These are phyloP conservation scores for Quercus bicolor DNA, from an alignment of 306 rosid genomes.

Conservation along the genomic window DNA sequence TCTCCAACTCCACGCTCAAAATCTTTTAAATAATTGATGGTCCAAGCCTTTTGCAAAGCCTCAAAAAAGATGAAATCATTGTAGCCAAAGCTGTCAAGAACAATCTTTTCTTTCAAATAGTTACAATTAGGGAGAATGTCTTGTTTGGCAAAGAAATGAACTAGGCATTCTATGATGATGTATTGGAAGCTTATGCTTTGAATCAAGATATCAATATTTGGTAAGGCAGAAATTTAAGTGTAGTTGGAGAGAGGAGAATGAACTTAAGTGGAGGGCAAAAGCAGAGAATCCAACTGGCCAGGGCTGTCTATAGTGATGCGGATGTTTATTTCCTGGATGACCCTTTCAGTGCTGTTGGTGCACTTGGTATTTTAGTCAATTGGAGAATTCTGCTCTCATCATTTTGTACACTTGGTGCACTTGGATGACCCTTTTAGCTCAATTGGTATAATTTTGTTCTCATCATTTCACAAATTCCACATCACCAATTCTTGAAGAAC, in stretches of 20 bases:
- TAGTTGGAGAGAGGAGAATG: conserved; percentile 80
- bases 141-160: conserved; percentile 75
- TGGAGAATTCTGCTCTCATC: too few species aligned
- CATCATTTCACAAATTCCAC: too few species aligned
- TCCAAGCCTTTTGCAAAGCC: too few species aligned
- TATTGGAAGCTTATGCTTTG: conserved; percentile 77
- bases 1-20: too few species aligned
- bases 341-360: conserved; percentile 96
- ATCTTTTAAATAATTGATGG: too few species aligned
- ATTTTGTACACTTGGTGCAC: too few species aligned
- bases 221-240: conserved; percentile 64
- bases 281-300: conserved; percentile 84
- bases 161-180: conserved; percentile 43
- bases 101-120: conserved; percentile 45
- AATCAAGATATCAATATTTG: conserved; percentile 64
- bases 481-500: too few species aligned
- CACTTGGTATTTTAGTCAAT: conserved; percentile 17
- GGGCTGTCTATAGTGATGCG: conserved; percentile 77
- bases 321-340: conserved; percentile 87
- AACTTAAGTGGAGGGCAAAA: conserved; percentile 92
- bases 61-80: too few species aligned
- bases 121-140: conserved; percentile 77
- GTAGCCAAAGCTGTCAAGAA: too few species aligned
- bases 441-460: too few species aligned
- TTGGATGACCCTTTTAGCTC: too few species aligned